A percentile compares a stretch with the other conserved stretches of the same genome.
These are phyloP conservation scores for Pythium periplocum DNA, from an alignment of 352 stramenopile genomes.

Conservation along the genomic window DNA sequence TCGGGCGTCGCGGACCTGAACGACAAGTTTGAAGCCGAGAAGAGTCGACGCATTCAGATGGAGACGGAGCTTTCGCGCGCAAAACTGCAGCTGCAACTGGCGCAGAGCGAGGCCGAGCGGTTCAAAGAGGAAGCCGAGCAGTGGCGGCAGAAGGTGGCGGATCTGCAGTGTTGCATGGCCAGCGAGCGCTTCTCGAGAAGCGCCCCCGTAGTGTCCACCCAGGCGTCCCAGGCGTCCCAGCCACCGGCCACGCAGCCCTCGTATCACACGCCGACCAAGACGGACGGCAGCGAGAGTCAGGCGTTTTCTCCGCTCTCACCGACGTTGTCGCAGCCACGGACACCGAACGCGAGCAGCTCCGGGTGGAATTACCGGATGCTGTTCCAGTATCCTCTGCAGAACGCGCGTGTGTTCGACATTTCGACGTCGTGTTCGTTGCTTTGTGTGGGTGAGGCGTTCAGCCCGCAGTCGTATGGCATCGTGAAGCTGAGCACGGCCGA, in stretches of 20 bases:
- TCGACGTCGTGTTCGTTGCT: slow-evolving; percentile 35
- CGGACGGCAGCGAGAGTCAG: slow-evolving; percentile 1
- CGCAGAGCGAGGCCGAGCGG: slow-evolving; percentile 15
- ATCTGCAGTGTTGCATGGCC: slow-evolving; percentile 21
- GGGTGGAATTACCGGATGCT: slow-evolving; percentile 33
- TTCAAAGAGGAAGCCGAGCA: slow-evolving; percentile 20
- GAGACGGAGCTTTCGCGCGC: slow-evolving; percentile 40
- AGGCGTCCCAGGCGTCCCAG: background rate
- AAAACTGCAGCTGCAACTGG: slow-evolving; percentile 33
- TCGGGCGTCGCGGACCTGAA: slow-evolving; percentile 49
- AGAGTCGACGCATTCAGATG: slow-evolving; percentile 28
- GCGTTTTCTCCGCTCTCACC: background rate
- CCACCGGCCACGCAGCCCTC: background rate
- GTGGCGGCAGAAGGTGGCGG: slow-evolving; percentile 25
- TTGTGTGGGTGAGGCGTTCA: slow-evolving; percentile 45
- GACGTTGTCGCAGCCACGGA: background rate
- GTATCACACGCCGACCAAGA: background rate
- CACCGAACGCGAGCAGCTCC: background rate
- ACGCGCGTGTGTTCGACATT: slow-evolving; percentile 54
- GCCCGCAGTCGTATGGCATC: slow-evolving; percentile 26
- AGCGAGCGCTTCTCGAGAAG: slow-evolving; percentile 14
- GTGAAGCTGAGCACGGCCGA: slow-evolving; percentile 39
- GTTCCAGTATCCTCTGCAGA: slow-evolving; percentile 28
- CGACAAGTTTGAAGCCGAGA: slow-evolving; percentile 56
- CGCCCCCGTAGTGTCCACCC: background rate